Base-by-base conservation (phyloP, 257 asterid species). In the Rehmannia glutinosa region DNA sequence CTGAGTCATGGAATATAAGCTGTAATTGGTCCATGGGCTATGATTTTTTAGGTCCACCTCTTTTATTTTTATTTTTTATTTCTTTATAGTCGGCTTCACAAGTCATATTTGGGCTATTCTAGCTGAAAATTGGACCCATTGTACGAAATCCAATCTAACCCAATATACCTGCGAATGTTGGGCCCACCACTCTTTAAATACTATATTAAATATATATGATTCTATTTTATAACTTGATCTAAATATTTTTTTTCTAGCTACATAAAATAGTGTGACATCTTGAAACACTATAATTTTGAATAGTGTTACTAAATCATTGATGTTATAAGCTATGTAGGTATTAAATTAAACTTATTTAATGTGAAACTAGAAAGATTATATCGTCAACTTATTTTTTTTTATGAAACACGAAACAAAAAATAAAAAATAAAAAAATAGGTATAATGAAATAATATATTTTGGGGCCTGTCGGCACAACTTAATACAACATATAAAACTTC, bases 21-120 rank as follows among this genome's bases (percentile, higher is more conserved):
- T 79, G 77, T 69, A 79, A 55, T 50, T 77, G 81, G 85, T 75
- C 79, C 82, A 77, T 45, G 53, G 19, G 17, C 36, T 10, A 28
- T 12, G 47, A 27, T 32, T 30, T 20, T 20, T 38, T n/a, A 64
- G 78, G 70, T 53, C 81, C 74, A 53, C 51, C 32, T 19, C 0
- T 1, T 38, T 8, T 38, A 38, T 9, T 38, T 38, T 38, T 38
- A 32, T 49, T 17, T 43, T 47, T 33, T 58, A 5, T 27, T 30
- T 43, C 15, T 8, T 33, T 32, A 3, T 32, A 8, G 38, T 33
- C 30, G 6, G 36, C 32, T 12, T 33, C 45, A 32, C 36, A 21
- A 5, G 33, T 59, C 58, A 19, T 30, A 27, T 1, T 67, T 61
- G 73, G 66, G 25, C 17, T 27, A 19, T 49, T 47, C 8, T 2